Percentiles rank a stretch among this genome's conserved stretches.
Conservation (phyloP, 176 grass and related monocot species). For the Aegilops bicornis region DNA sequence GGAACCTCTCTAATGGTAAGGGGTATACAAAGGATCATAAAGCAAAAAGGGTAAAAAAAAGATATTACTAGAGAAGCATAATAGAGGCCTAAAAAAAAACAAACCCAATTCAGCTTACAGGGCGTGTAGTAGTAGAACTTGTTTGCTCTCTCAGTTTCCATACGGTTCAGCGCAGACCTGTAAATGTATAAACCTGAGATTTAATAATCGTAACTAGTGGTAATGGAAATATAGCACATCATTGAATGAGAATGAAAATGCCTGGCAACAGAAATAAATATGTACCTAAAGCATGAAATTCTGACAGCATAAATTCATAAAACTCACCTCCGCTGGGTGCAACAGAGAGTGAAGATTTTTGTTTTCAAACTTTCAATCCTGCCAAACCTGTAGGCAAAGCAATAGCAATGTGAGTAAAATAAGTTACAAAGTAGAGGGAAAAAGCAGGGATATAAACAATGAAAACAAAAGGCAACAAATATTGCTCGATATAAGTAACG, state of each 20-base stretch:
- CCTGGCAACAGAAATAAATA: background rate
- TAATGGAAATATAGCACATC: constrained; percentile 5
- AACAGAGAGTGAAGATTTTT: too few species aligned
- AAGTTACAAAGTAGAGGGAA: background rate
- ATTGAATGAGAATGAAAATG: background rate
- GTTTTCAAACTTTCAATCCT: constrained; percentile 39
- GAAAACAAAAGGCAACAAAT: constrained; percentile 14
- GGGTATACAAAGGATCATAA: constrained; percentile 11
- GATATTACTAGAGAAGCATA: constrained; percentile 7
- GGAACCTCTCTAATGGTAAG: background rate
- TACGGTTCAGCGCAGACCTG: constrained; percentile 71
- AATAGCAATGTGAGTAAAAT: constrained; percentile 19
- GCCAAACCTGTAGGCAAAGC: constrained; percentile 45
- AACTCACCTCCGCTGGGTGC: constrained; percentile 70
- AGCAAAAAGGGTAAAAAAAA: background rate
- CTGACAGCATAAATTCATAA: background rate
- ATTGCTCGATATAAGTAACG: constrained; percentile 22
- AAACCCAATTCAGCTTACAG: constrained; percentile 54
- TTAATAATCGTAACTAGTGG: background rate
- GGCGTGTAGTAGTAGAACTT: constrained; percentile 77
- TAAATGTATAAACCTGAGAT: constrained; percentile 13
- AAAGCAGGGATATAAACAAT: background rate
- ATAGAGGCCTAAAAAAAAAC: constrained; percentile 5
- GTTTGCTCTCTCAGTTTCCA: constrained; percentile 70
- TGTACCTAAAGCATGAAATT: constrained; percentile 1